Base-by-base conservation (phyloP, 208 protist species). In the Phytomonas sp. region DNA sequence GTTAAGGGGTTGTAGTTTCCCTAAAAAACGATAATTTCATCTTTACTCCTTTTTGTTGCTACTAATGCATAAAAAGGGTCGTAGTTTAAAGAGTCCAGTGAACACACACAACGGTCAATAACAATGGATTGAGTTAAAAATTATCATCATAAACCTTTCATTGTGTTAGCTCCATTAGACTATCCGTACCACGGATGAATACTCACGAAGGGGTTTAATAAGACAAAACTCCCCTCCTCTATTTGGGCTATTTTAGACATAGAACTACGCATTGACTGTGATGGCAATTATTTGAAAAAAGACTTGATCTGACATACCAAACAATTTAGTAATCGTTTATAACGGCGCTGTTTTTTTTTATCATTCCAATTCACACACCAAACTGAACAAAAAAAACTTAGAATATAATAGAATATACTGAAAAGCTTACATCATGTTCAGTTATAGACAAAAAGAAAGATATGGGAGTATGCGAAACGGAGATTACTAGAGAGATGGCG, bases 351-450 rank as follows among this genome's bases (percentile, higher is more conserved):
- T 19, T 63, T 34, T 63, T 34, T 36, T 14, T 31, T 36, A 34
- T 63, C 29, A 63, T 30, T 4, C 4, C 32, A 63, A 34, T 14
- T 16, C 29, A 23, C 10, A 63, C 60, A 63, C 19, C 29, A 67
- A 31, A 30, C 26, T 33, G 63, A 36, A 67, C 26, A 67, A 67
- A 4, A 67, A 4, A 67, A 26, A 67, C 26, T 30, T 14, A 49
- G 12, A 49, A 49, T 52, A 67, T 16, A 19, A 67, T 52, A 36
- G 60, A 29, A 63, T 49, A 16, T 49, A 49, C 40, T 1, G 14
- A 49, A 49, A 49, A 49, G 12, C 19, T 49, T 12, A 49, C 40
- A 49, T 19, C 40, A 19, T 49, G 40, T 19, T 49, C 40, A 49
- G 40, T 49, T 23, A 49, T 49, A 49, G 34, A 37, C 34, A 37